Percentiles rank a stretch among this genome's conserved stretches.
These are phyloP conservation scores for Colletotrichum sp. DNA, from an alignment of 2,329 filamentous ascomycete species.

Conservation along the genomic window DNA sequence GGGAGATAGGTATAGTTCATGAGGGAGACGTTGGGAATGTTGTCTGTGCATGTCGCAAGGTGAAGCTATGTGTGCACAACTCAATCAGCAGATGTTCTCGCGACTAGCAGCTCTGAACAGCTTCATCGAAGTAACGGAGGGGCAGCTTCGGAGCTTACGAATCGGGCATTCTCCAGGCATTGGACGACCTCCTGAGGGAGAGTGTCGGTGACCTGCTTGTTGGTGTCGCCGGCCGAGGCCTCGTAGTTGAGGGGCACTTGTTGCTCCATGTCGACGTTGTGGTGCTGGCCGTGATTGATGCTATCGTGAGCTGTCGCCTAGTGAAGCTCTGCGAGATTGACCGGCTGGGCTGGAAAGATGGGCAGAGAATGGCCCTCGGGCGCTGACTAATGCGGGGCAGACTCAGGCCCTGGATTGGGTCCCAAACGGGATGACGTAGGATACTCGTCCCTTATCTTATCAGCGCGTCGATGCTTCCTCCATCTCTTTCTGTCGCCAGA, in stretches of 20 bases:
- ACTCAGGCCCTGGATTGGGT: not conserved
- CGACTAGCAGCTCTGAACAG: not conserved
- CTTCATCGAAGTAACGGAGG: not conserved
- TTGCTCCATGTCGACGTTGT: constrained; percentile 59
- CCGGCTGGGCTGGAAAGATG: constrained; percentile 7
- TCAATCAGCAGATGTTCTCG: not conserved
- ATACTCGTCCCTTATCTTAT: constrained; percentile 8
- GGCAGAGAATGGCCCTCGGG: not conserved
- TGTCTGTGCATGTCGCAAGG: constrained; percentile 85
- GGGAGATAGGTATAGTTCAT: constrained; percentile 99
- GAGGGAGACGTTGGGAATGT: constrained; percentile 88
- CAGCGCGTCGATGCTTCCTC: not conserved
- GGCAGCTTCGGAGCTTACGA: constrained; percentile 61
- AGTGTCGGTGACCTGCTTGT: constrained; percentile 71
- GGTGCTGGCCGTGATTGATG: constrained; percentile 4
- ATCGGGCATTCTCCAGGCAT: constrained; percentile 92
- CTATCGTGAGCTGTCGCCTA: constrained; percentile 4
- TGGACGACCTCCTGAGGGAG: constrained; percentile 87
- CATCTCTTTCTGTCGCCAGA: not conserved
- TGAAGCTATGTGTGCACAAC: constrained; percentile 71
- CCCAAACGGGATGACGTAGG: constrained; percentile 6
- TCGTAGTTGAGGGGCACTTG: constrained; percentile 78
- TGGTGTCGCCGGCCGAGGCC: constrained; percentile 74
- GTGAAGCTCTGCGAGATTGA: not conserved
- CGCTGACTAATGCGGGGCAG: constrained; percentile 21